Evolutionary conservation across 2,329 filamentous ascomycete genomes (phyloP).

Genomic region (Sarocladium strictum): DNA sequence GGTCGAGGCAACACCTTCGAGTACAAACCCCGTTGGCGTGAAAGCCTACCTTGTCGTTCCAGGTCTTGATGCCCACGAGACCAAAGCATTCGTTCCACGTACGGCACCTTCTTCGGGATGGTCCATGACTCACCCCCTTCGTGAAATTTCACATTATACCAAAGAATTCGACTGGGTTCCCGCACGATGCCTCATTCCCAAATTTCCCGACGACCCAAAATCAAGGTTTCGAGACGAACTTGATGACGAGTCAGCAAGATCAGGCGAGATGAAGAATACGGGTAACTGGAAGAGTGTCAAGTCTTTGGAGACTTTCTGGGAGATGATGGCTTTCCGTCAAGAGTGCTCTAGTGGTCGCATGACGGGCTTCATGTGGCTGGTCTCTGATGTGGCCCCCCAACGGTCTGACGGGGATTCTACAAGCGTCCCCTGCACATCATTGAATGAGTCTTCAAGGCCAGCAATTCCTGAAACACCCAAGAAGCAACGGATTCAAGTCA

Average conservation of each 20-base stretch:
- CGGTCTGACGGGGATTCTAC: conserved; percentile 9
- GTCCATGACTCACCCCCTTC: conserved; percentile 68
- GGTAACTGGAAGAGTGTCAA: conserved; percentile 80
- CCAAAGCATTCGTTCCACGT: conserved; percentile 68
- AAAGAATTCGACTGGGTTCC: conserved; percentile 57
- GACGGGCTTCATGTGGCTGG: conserved; percentile 92
- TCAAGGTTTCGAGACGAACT: conserved; percentile 82
- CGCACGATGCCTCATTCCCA: conserved; percentile 78
- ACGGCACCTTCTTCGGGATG: conserved; percentile 43
- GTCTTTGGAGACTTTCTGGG: conserved; percentile 91
- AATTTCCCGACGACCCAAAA: conserved; percentile 94
- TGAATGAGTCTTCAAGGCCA: neutral
- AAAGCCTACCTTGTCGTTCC: conserved; percentile 78
- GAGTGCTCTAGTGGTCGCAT: conserved; percentile 90
- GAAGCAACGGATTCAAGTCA: conserved; percentile 7
- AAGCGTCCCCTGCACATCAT: conserved; percentile 20
- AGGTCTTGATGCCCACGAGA: conserved; percentile 77
- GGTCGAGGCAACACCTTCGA: conserved; percentile 35
- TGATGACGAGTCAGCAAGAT: conserved; percentile 70
- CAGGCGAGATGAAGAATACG: conserved; percentile 44
- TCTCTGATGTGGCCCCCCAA: conserved; percentile 65
- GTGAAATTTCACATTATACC: conserved; percentile 54
- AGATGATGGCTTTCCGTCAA: conserved; percentile 94
- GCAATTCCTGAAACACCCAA: conserved; percentile 1
- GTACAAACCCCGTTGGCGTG: neutral